Evolutionary conservation across 208 protist genomes (phyloP), one percentile per base, ranked within the genome.

Genomic region (Spongospora subterranea): DNA sequence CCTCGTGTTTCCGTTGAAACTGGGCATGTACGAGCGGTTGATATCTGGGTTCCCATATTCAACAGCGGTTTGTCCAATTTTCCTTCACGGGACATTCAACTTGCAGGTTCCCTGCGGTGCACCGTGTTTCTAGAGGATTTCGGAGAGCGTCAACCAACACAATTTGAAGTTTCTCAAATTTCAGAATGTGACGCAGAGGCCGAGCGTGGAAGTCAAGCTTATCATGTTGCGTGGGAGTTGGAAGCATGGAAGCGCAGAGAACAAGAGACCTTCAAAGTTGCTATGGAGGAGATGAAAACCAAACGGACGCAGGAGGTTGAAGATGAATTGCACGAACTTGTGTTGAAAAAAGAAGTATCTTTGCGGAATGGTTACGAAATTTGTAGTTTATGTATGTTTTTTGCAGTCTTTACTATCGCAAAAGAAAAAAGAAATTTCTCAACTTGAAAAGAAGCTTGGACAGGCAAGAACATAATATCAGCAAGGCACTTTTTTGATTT

Each of bases 211-310:
- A 82, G 71, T 82, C 17, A 82, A 43, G 71, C 71, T 35, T 82
- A 82, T n/a, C 71, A 82, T 82, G 71, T 82, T 35, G 71, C 71
- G 71, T 82, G 71, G 71, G 71, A 82, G n/a, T n/a, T 82, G 6
- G 71, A 82, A 43, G 6, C 71, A 40, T 82, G 71, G 71, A 82
- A 82, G 40, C 71, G 71, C 17, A 82, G n/a, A 35, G 17, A 82
- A 43, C 71, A 82, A 82, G 71, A 82, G 40, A n/a, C 71, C 17
- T 82, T 82, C 71, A 82, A 82, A 43, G 71, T 20, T 6, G 6
- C 6, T 35, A 20, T 82, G 35, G 6, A 6, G n/a, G 17, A 45
- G 71, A 82, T 82, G 71, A n/a, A 82, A 82, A 35, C 6, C 17
- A n/a, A 82, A 35, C 6, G 40, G 35, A 82, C 6, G n/a, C 40